These are phyloP conservation scores for Nannochloropsis gaditana DNA, from an alignment of 108 stramenopile species.

Conservation along the genomic window DNA sequence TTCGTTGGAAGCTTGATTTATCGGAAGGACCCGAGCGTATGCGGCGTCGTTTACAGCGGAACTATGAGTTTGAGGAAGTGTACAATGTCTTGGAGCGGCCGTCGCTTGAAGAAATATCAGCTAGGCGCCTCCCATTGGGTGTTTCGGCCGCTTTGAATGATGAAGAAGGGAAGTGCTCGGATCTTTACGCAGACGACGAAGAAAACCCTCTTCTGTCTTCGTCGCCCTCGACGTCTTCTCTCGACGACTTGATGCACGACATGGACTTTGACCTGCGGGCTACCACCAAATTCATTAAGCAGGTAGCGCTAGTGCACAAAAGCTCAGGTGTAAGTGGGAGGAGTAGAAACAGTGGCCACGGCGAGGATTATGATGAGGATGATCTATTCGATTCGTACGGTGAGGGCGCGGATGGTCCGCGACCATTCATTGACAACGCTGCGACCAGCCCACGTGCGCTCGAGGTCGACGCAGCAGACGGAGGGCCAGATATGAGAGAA, in stretches of 20 bases:
- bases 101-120: background rate
- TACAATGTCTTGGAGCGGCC: conserved; percentile 36
- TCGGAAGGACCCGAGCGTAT: conserved; percentile 38
- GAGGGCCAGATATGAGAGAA: too few species aligned
- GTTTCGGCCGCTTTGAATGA: background rate
- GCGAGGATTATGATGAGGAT: background rate
- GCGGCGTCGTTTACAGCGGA: conserved; percentile 22
- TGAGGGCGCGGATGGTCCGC: too few species aligned
- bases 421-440: too few species aligned
- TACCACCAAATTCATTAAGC: background rate
- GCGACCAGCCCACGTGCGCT: too few species aligned
- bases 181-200: background rate
- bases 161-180: background rate
- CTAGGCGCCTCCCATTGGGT: background rate
- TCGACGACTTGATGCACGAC: background rate
- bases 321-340: background rate
- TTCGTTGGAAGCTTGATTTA: conserved; percentile 40
- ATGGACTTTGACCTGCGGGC: background rate
- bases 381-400: background rate
- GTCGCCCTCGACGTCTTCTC: background rate
- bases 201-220: background rate
- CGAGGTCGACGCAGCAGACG: too few species aligned
- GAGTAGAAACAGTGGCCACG: background rate
- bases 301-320: conserved; percentile 13
- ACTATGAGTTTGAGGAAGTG: conserved; percentile 31